Evolutionary conservation across 176 grass and related monocot species (phyloP), one percentile per base, ranked within the genome.

Genomic region (Poa pratensis): DNA sequence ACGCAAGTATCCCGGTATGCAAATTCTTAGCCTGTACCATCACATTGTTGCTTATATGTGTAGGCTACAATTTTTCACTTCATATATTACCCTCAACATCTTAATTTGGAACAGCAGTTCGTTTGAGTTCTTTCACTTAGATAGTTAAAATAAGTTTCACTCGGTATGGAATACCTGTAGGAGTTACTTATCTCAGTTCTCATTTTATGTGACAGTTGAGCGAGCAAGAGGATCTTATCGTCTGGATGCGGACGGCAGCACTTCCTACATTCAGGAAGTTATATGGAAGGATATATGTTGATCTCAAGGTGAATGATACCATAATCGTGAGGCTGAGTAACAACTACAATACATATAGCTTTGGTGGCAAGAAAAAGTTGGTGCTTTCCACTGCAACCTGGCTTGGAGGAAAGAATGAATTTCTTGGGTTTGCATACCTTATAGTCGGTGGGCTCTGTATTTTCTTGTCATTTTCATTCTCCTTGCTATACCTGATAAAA

Each of bases 191-290:
- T 69, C 16, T 80, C 2, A 69, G 22, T 76, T 90, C n/a, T 35
- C 8, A 74, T 84, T 80, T 58, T 43, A 42, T 87, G 52, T 20
- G 26, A 65, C 83, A 94, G 92, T 78, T 97, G 84, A 93, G 92
- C 20, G 45, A 93, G 26, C 95, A 97, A 85, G 94, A 97, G 67
- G 94, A 97, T 61, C 92, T 97, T 71, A 94, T 94, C 0, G 90
- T 97, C 81, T 97, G 95, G 95, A 97, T 97, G 92, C 81, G 95
- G 16, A 97, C 90, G 53, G 95, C 95, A 69, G 95, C 95, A 59
- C 83, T 97, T 86, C 95, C 95, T 59, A 97, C 92, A 46, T 97
- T 97, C 42, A 92, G 95, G 74, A 97, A 97, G 81, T 77, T 94
- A 52, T 97, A 94, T 85, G 95, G 95, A 50, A 94, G 78, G 70